Evolutionary conservation across 2,329 filamentous ascomycete genomes (phyloP).

Genomic region (Paramyrothecium roridum): DNA sequence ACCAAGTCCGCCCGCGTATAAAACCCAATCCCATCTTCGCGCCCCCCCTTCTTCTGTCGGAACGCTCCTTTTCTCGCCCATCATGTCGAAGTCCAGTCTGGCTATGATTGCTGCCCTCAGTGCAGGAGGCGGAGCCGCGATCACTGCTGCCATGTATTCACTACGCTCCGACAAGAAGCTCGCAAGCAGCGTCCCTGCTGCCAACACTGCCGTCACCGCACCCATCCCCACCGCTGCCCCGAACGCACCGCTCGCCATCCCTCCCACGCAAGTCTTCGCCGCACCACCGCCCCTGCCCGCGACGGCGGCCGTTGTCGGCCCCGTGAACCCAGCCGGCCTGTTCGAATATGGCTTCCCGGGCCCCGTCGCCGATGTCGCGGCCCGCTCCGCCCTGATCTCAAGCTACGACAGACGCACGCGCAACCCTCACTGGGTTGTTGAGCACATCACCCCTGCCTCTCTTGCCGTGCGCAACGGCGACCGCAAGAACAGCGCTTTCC

Average conservation of each 20-base stretch:
- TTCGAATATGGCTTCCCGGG: conserved; percentile 92
- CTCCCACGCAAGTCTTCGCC: conserved; percentile 56
- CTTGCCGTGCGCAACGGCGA: conserved; percentile 73
- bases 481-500: conserved; percentile 77
- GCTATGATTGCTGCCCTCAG: conserved; percentile 73
- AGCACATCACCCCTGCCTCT: conserved; percentile 92
- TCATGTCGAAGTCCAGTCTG: conserved; percentile 76
- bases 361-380: conserved; percentile 78
- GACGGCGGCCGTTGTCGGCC: conserved; percentile 33
- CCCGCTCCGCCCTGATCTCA: conserved; percentile 74
- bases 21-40: neutral
- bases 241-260: conserved; percentile 36
- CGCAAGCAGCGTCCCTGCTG: conserved; percentile 27
- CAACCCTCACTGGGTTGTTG: conserved; percentile 92
- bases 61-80: conserved; percentile 17
- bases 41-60: neutral
- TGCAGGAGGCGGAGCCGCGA: conserved; percentile 71
- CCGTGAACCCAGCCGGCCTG: conserved; percentile 71
- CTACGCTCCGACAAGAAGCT: conserved; percentile 48
- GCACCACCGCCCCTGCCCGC: conserved; percentile 19
- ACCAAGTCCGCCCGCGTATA: neutral
- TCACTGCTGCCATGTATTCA: conserved; percentile 67
- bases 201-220: conserved; percentile 24
- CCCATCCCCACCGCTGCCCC: conserved; percentile 23
- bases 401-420: conserved; percentile 86